Conservation (phyloP, 2,329 filamentous ascomycete genomes). For the Paraconiothyrium sp. region DNA sequence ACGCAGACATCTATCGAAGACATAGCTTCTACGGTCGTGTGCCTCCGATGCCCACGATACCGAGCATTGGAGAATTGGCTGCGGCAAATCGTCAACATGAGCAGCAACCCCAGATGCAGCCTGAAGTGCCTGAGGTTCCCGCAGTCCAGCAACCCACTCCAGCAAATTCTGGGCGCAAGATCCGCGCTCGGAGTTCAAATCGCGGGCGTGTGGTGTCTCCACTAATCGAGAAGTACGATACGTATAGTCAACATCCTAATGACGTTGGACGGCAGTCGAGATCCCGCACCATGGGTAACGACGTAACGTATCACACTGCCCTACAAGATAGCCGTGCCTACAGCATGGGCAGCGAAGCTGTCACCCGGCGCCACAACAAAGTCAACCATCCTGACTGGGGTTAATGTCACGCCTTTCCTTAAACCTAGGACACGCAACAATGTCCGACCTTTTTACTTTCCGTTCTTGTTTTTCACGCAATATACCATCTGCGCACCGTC, state of each 20-base stretch:
- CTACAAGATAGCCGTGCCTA: constrained; percentile 1
- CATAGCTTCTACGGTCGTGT: constrained; percentile 30
- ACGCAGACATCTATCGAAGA: constrained; percentile 27
- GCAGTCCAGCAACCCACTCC: neutral
- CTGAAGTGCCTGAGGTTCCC: neutral
- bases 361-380: neutral
- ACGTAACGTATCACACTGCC: constrained; percentile 42
- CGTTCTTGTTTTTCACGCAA: neutral
- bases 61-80: neutral
- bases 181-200: constrained; percentile 25
- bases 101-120: constrained; percentile 5
- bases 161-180: constrained; percentile 14
- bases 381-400: constrained; percentile 8
- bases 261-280: constrained; percentile 7
- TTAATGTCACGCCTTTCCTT: neutral
- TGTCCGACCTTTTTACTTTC: neutral
- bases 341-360: neutral
- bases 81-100: constrained; percentile 9
- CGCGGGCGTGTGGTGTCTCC: constrained; percentile 32
- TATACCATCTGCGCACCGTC: constrained; percentile 9
- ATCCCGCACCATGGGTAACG: constrained; percentile 27
- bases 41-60: constrained; percentile 36
- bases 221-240: constrained; percentile 28
- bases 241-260: constrained; percentile 17
- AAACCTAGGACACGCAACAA: neutral